Conservation (phyloP, 2,329 filamentous ascomycete genomes). For the Diaporthe amygdali region DNA sequence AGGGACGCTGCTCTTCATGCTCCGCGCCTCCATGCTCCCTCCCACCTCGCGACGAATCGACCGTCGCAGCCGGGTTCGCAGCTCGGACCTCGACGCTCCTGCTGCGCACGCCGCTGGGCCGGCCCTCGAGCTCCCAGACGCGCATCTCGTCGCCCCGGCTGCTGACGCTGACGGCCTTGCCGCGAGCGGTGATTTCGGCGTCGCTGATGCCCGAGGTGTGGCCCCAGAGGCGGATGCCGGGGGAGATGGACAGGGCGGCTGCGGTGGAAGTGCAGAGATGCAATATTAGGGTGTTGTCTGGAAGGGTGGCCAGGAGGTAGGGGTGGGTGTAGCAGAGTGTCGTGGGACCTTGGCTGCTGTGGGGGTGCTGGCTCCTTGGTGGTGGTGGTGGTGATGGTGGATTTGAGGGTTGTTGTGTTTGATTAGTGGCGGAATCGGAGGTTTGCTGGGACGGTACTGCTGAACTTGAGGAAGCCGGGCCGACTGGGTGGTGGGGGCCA, state of each 20-base stretch:
- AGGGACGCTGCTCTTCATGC: slow-evolving; percentile 8
- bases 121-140: slow-evolving; percentile 88
- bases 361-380: neutral
- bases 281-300: slow-evolving; percentile 86
- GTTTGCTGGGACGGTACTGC: neutral
- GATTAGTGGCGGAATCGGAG: too few relatives aligned
- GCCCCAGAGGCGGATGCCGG: slow-evolving; percentile 82
- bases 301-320: slow-evolving; percentile 82
- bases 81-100: slow-evolving; percentile 56
- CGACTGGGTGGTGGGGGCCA: slow-evolving; percentile 11
- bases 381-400: neutral
- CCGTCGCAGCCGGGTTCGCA: slow-evolving; percentile 30
- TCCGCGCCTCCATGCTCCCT: slow-evolving; percentile 12
- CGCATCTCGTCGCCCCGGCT: slow-evolving; percentile 78
- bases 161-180: slow-evolving; percentile 91
- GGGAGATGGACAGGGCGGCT: slow-evolving; percentile 69
- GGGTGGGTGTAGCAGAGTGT: slow-evolving; percentile 78
- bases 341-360: slow-evolving; percentile 53
- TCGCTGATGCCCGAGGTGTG: slow-evolving; percentile 90
- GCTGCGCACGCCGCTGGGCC: slow-evolving; percentile 47
- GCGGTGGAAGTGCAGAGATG: slow-evolving; percentile 80
- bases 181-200: slow-evolving; percentile 81
- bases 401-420: neutral
- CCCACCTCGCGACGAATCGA: neutral
- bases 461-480: slow-evolving; percentile 31